Evolutionary conservation across 2,329 filamentous ascomycete species (phyloP), one percentile per base, ranked within the genome.

Genomic region (Fusarium praegraminearum): DNA sequence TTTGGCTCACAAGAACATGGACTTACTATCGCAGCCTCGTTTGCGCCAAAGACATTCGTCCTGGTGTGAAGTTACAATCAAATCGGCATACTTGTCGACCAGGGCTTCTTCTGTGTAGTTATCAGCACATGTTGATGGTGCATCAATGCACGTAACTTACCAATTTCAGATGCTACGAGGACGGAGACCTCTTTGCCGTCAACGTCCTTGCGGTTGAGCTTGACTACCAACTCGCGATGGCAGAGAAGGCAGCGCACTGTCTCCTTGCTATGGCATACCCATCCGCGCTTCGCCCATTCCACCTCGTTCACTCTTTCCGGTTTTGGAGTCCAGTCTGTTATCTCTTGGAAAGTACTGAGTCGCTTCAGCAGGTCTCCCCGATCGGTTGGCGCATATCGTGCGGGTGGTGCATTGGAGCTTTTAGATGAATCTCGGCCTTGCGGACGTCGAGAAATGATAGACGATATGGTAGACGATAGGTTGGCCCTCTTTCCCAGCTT

Each of bases 241-340:
- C 96, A 99, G 4, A 94, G 89, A 41, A 91, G 90, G 78, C 96
- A 99, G 20, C 90, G 89, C 18, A 98, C 93, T 6, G 92, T 92
- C 79, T 97, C 94, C 69, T 90, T 89, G 73, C 91, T 91, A 46
- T 91, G 89, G 75, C 95, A 98, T 6, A 91, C 85, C 95, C 96
- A 99, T 1, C 95, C 95, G 62, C 92, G 85, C 83, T 95, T 97
- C 1, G 94, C 94, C 96, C 96, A 99, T 78, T 94, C 91, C 10
- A 98, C 90, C 80, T 98, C 96, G 76, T 89, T 93, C 73, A 98
- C 90, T 35, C 85, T 85, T 54, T 94, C 88, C 0, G 96, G 94
- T 78, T 98, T 98, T 0, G 93, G 92, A n/a, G 92, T 91, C 95
- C 95, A 99, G 77, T 92, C 88, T 56, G 93, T 96, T 49, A 98